Conservation (phyloP, 768 basidiomycete genomes). For the Paxillus involutus region DNA sequence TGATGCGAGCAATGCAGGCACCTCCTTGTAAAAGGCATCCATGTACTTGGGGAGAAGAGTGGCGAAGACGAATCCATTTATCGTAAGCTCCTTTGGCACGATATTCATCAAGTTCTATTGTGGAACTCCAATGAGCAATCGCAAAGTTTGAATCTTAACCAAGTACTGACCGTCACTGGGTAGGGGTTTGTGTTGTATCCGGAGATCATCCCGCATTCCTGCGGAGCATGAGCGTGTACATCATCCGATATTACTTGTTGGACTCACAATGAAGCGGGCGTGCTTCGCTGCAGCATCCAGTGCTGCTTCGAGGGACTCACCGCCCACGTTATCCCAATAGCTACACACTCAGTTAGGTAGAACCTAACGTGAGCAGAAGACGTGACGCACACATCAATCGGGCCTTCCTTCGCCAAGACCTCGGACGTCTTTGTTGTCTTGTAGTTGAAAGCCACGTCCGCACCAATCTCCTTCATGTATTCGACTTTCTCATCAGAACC, state of each 20-base stretch:
- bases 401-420: slow-evolving; percentile 56
- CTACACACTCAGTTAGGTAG: slow-evolving; percentile 1
- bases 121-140: too few species aligned
- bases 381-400: slow-evolving; percentile 46
- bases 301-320: slow-evolving; percentile 57
- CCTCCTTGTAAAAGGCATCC: slow-evolving; percentile 40
- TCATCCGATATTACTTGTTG: too few species aligned
- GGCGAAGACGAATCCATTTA: slow-evolving; percentile 45
- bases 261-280: slow-evolving; percentile 48
- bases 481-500: slow-evolving; percentile 74
- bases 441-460: slow-evolving; percentile 74
- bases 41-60: slow-evolving; percentile 32
- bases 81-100: slow-evolving; percentile 39
- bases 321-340: slow-evolving; percentile 54
- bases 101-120: slow-evolving; percentile 37
- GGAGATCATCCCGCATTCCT: slow-evolving; percentile 34
- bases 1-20: slow-evolving; percentile 41
- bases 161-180: slow-evolving; percentile 9
- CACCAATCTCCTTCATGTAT: slow-evolving; percentile 59
- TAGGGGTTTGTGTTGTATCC: slow-evolving; percentile 11
- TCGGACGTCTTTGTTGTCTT: slow-evolving; percentile 56
- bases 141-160: slow-evolving; percentile 5
- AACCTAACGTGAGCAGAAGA: neutral
- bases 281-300: slow-evolving; percentile 42
- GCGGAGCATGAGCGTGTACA: neutral